A percentile compares a stretch with the other conserved stretches of the same genome.
Evolutionary conservation across 805 yeast species (phyloP).

Genomic region (Saitoella complicata): DNA sequence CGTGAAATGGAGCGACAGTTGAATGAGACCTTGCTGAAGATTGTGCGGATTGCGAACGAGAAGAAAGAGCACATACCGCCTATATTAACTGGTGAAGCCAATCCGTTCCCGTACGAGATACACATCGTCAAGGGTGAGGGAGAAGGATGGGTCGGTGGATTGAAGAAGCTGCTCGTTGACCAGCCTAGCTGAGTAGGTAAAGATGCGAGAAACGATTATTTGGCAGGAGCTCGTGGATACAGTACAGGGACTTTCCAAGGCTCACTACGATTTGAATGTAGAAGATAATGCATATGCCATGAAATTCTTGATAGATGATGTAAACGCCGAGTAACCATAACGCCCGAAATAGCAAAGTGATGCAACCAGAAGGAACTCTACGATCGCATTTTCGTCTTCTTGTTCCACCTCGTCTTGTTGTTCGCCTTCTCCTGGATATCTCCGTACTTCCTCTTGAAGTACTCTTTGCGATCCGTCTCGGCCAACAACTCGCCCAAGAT

Average conservation of each 20-base stretch:
- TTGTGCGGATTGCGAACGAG: slow-evolving; percentile 37
- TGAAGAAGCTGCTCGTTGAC: slow-evolving; percentile 19
- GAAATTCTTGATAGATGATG: not conserved
- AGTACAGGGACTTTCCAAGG: not conserved
- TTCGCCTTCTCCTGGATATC: slow-evolving; percentile 64
- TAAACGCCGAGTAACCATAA: not conserved
- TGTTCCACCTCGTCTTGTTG: slow-evolving; percentile 42
- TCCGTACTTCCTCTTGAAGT: slow-evolving; percentile 68
- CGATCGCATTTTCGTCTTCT: slow-evolving; percentile 16
- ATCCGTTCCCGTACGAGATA: slow-evolving; percentile 47
- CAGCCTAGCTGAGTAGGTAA: not conserved
- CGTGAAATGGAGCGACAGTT: slow-evolving; percentile 20
- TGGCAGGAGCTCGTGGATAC: not conserved
- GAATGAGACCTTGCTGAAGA: slow-evolving; percentile 26
- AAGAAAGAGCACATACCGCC: slow-evolving; percentile 60
- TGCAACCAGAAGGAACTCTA: not conserved
- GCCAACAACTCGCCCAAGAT: slow-evolving; percentile 70
- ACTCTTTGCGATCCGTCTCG: slow-evolving; percentile 50
- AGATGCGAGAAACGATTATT: not conserved
- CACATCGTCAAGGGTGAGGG: slow-evolving; percentile 17
- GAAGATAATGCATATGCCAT: not conserved
- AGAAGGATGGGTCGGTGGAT: slow-evolving; percentile 23
- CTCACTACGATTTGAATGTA: not conserved
- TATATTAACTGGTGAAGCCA: slow-evolving; percentile 44
- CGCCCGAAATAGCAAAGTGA: not conserved